Percentiles rank a stretch among this genome's conserved stretches.
phyloP scores from a whole-genome alignment of 1,139 yeast genomes.

The Nematodospora anomalae region DNA sequence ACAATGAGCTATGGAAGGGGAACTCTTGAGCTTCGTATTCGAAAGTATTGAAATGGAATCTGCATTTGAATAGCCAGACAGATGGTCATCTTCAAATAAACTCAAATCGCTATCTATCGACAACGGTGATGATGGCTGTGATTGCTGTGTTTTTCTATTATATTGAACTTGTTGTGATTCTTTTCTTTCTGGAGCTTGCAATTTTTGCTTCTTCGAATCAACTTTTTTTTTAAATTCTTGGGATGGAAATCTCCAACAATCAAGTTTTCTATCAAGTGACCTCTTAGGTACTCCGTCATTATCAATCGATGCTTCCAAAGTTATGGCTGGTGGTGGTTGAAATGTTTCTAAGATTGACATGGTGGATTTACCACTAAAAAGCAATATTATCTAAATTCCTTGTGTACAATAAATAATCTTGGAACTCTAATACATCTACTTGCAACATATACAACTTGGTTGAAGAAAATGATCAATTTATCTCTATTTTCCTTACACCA shows the following conservation, averaged over 20 bases:
- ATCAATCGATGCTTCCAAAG: slow-evolving; percentile 1
- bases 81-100: slow-evolving; percentile 1
- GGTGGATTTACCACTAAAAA: neutral
- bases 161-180: neutral
- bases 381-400: neutral
- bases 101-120: slow-evolving; percentile 4
- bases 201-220: neutral
- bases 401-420: slow-evolving; percentile 13
- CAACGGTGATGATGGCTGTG: slow-evolving; percentile 8
- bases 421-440: slow-evolving; percentile 7
- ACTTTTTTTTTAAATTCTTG: neutral
- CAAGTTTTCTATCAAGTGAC: slow-evolving; percentile 20
- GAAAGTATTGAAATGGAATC: neutral
- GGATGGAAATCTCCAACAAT: slow-evolving; percentile 8
- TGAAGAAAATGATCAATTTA: neutral
- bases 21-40: neutral
- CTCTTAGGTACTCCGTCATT: slow-evolving; percentile 17
- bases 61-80: slow-evolving; percentile 1
- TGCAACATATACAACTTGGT: slow-evolving; percentile 6
- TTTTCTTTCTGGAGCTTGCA: neutral
- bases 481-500: neutral
- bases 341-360: slow-evolving; percentile 3
- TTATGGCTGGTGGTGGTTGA: slow-evolving; percentile 4
- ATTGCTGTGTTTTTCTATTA: neutral
- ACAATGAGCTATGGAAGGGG: neutral